Percentiles rank a stretch among this genome's conserved stretches.
These are phyloP conservation scores for Lodderomyces pseudojiufengensis DNA, from an alignment of 1,139 yeast genomes.

Conservation along the genomic window DNA sequence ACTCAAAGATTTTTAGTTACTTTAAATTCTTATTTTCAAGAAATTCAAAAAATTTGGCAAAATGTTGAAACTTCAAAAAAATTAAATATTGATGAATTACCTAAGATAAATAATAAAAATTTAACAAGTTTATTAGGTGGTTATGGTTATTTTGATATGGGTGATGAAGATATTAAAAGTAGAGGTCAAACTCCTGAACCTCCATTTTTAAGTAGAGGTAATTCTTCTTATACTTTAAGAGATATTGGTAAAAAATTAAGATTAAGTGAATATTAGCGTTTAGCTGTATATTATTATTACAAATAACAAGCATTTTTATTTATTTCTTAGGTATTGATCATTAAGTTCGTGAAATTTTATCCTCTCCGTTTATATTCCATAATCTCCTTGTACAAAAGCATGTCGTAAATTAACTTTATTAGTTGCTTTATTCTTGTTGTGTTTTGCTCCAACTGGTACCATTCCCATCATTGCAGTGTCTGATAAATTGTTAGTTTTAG, in stretches of 20 bases:
- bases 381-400: constrained; percentile 39
- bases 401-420: constrained; percentile 42
- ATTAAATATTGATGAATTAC: constrained; percentile 3
- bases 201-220: constrained; percentile 42
- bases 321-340: constrained; percentile 5
- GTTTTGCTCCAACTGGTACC: constrained; percentile 34
- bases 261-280: constrained; percentile 73
- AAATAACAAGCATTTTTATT: constrained; percentile 2
- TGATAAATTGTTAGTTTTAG: constrained; percentile 8
- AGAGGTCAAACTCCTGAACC: constrained; percentile 72
- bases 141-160: constrained; percentile 73
- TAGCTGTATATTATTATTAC: too few species aligned
- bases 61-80: constrained; percentile 28
- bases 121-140: constrained; percentile 66
- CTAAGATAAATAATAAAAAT: constrained; percentile 2
- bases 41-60: constrained; percentile 54
- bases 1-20: constrained; percentile 79
- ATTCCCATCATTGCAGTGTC: constrained; percentile 30
- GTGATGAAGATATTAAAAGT: constrained; percentile 65
- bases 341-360: not conserved
- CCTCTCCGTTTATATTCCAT: constrained; percentile 30
- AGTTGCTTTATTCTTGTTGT: constrained; percentile 31
- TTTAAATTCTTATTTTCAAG: constrained; percentile 62
- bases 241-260: constrained; percentile 74
- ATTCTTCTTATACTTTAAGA: constrained; percentile 48